Evolutionary conservation across 2,329 filamentous ascomycete genomes (phyloP), one percentile per base, ranked within the genome.

Genomic region (Colletotrichum tanaceti): DNA sequence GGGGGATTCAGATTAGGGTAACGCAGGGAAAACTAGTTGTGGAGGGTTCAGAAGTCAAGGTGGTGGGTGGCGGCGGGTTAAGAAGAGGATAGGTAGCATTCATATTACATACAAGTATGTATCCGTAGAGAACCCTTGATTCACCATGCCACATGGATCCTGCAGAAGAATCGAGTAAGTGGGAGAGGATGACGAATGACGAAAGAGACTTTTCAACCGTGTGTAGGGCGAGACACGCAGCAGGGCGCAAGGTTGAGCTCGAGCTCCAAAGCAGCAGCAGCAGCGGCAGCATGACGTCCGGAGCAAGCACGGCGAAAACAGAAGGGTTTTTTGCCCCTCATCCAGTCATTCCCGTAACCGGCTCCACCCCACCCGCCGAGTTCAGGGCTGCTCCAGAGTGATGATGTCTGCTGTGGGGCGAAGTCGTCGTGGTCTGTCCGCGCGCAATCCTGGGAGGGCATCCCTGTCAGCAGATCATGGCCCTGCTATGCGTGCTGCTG

Each of bases 131-230:
- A 59, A 44, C 24, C 54, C 44, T 64, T 59, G 53, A 52, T 47
- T 60, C 52, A 58, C 50, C 49, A 65, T 61, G 57, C 57, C 53
- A 52, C 58, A 60, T 39, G 62, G 66, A 52, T 59, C 14, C 47
- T 14, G 49, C 46, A 49, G 18, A 46, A 52, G 28, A 49, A 46
- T 38, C 49, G 53, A 57, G 43, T 22, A 35, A 20, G 47, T 41
- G 35, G 47, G 35, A 44, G 61, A n/a, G 61, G 43, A 64, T 68
- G 65, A 65, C 65, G 61, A 65, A 68, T 68, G 65, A 68, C 65
- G 61, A 65, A 49, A 58, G 66, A 69, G 66, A 69, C 66, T 69
- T 69, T 66, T 46, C 58, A 66, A 69, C 61, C 41, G 49, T 63
- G 41, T 50, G 55, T 57, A 60, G 32, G 66, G 62, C 62, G 39